These are phyloP conservation scores for Notholithocarpus densiflorus DNA, from an alignment of 306 rosid genomes.

Conservation along the genomic window DNA sequence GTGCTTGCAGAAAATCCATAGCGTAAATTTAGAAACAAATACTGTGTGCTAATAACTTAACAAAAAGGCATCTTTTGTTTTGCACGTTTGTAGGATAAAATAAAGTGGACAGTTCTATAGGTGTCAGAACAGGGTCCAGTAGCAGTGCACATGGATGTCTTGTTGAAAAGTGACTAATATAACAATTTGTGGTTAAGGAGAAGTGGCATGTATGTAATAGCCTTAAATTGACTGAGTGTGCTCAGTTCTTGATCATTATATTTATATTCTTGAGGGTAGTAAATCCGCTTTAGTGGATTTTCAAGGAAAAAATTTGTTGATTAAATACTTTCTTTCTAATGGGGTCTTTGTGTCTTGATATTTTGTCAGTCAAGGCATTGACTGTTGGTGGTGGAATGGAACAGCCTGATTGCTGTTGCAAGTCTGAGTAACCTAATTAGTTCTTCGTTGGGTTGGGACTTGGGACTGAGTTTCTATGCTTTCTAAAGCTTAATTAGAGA, in stretches of 20 bases:
- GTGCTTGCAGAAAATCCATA: background rate
- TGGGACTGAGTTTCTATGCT: background rate
- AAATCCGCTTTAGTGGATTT: background rate
- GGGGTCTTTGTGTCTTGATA: background rate
- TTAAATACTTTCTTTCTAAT: background rate
- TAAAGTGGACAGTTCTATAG: background rate
- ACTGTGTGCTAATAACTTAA: background rate
- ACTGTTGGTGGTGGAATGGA: background rate
- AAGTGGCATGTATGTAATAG: background rate
- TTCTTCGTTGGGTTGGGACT: background rate
- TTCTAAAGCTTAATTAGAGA: background rate
- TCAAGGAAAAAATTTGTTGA: background rate
- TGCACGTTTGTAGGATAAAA: background rate
- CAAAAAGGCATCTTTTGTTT: background rate
- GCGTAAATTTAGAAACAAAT: background rate
- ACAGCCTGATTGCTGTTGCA: background rate
- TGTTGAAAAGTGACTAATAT: background rate
- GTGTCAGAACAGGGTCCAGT: background rate
- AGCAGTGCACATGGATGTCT: background rate
- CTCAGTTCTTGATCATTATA: background rate
- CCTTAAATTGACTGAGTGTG: background rate
- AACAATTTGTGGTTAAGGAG: background rate
- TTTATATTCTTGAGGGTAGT: background rate
- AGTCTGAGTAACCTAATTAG: background rate
- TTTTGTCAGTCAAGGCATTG: background rate